Evolutionary conservation across 2,329 filamentous ascomycete genomes (phyloP), one percentile per base, ranked within the genome.

Genomic region (Aspergillus sp.): DNA sequence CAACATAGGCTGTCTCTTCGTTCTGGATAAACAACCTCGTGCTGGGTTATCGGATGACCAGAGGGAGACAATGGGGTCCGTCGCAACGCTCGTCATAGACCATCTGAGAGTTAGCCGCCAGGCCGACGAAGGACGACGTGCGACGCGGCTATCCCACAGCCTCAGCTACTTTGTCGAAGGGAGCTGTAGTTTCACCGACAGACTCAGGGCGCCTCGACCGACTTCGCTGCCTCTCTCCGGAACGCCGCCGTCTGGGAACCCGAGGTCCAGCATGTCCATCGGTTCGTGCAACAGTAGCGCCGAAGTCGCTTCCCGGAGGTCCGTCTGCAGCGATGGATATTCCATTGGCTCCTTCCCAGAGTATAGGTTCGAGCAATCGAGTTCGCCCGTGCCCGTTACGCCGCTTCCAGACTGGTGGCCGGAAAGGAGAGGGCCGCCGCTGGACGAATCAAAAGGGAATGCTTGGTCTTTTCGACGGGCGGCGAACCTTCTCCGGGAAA

Each of bases 1-100:
- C 43, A 67, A 68, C 29, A 74, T 82, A 34, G 78, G 78, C 7
- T 68, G 67, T 8, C 75, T 77, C 37, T 70, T 71, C 32, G 67
- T 80, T 2, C 58, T 77, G 3, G 76, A 80, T 42, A 67, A 72
- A 26, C 61, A 63, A n/a, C 67, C 72, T 0, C 68, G 73, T 4
- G 34, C 49, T 26, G 69, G 68, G 0, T 46, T 81, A 12, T 49
- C 44, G 1, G 25, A 47, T 2, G 25, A 32, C 5, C 53, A 60
- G 31, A 56, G 53, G 35, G 60, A 65, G 14, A 77, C 74, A 30
- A 58, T 82, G 49, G 64, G 69, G 26, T 74, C 75, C 25, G 64
- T 80, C 54, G 62, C 69, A 0, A 58, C 59, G 12, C 69, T 74
- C 3, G 63, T 76, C 4, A 75, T 77, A 59, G 68, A 75, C 24